A percentile compares a stretch with the other conserved stretches of the same genome.
Evolutionary conservation across 176 grass and related monocot genomes (phyloP).

Genomic region (Poa pratensis): DNA sequence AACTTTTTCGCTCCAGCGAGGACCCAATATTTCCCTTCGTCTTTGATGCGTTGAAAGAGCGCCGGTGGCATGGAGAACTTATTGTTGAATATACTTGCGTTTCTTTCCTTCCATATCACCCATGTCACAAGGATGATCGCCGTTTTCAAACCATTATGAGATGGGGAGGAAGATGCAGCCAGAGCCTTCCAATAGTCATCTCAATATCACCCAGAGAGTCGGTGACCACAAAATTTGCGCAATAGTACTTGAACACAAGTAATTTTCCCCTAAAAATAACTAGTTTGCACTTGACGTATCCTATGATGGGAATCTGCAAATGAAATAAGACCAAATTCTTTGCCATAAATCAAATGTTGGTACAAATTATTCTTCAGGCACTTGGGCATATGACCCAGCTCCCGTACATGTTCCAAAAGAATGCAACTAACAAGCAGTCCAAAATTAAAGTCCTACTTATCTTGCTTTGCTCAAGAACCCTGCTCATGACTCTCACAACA

Average conservation of each 20-base stretch:
- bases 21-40: too few relatives aligned
- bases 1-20: too few relatives aligned
- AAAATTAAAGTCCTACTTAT: slow-evolving; percentile 26
- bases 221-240: neutral
- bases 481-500: slow-evolving; percentile 21
- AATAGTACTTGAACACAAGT: neutral
- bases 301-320: neutral
- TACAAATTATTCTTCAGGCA: slow-evolving; percentile 45
- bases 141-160: too few relatives aligned
- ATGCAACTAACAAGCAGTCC: slow-evolving; percentile 25
- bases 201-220: neutral
- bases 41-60: too few relatives aligned
- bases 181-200: too few relatives aligned
- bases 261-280: too few relatives aligned
- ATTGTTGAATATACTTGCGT: too few relatives aligned
- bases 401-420: slow-evolving; percentile 42
- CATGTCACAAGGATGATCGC: too few relatives aligned
- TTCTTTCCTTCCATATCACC: too few relatives aligned
- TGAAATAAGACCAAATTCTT: neutral
- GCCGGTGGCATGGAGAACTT: too few relatives aligned
- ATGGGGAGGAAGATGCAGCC: too few relatives aligned
- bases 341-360: slow-evolving; percentile 2
- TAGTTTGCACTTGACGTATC: neutral
- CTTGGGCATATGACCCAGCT: slow-evolving; percentile 37
- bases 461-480: slow-evolving; percentile 38